phyloP scores from a whole-genome alignment of 2,329 filamentous ascomycete genomes.

The Calonectria pseudoreteaudii region DNA sequence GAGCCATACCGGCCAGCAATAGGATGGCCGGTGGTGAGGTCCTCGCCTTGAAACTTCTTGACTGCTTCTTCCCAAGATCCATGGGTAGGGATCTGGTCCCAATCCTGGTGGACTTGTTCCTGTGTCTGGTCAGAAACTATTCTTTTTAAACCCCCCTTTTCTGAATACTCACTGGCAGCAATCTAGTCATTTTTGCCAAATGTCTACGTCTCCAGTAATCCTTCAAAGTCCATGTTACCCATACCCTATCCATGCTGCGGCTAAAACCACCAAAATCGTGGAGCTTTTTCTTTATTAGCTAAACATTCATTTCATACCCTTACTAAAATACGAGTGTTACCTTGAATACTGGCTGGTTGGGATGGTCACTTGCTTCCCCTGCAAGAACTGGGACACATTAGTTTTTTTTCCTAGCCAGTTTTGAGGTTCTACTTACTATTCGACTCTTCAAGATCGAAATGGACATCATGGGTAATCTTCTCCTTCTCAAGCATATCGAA shows the following conservation, averaged over 20 bases:
- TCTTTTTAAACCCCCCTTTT: background rate
- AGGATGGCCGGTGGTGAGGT: slow-evolving; percentile 21
- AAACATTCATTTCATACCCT: background rate
- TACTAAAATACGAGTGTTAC: slow-evolving; percentile 15
- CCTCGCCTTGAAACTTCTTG: slow-evolving; percentile 25
- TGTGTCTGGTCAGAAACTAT: slow-evolving; percentile 26
- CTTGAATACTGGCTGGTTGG: slow-evolving; percentile 40
- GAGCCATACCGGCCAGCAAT: slow-evolving; percentile 44
- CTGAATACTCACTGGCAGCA: slow-evolving; percentile 38
- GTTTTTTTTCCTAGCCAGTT: slow-evolving; percentile 10
- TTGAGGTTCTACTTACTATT: slow-evolving; percentile 39
- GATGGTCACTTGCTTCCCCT: slow-evolving; percentile 28
- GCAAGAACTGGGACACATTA: slow-evolving; percentile 43
- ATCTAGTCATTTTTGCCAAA: slow-evolving; percentile 34
- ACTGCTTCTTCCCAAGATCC: background rate
- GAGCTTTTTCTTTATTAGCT: slow-evolving; percentile 26
- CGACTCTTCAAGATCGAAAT: slow-evolving; percentile 45
- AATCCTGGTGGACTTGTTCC: slow-evolving; percentile 42
- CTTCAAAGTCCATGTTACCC: slow-evolving; percentile 18
- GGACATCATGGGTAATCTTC: slow-evolving; percentile 41
- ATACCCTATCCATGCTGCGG: slow-evolving; percentile 30
- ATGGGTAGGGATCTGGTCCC: slow-evolving; percentile 36
- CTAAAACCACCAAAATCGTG: slow-evolving; percentile 45
- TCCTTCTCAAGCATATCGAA: slow-evolving; percentile 12
- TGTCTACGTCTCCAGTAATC: slow-evolving; percentile 34